These are phyloP conservation scores for Coniella lustricola DNA, from an alignment of 2,329 filamentous ascomycete species.

Conservation along the genomic window DNA sequence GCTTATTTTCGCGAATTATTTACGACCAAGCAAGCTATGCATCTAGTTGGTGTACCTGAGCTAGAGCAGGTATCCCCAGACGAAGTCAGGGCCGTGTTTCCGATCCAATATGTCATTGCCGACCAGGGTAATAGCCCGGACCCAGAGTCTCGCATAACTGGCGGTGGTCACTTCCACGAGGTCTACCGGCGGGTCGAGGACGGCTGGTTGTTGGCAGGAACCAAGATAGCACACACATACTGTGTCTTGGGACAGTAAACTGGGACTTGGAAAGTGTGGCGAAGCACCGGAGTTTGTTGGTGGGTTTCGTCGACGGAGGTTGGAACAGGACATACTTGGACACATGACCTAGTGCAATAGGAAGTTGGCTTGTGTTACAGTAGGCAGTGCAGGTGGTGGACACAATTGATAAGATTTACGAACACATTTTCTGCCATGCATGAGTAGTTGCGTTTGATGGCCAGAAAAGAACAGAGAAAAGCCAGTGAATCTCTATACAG, in stretches of 20 bases:
- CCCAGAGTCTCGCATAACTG: slow-evolving; percentile 3
- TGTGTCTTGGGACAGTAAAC: neutral
- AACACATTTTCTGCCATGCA: no score
- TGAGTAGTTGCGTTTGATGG: no score
- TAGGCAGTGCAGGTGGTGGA: no score
- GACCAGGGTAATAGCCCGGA: slow-evolving; percentile 1
- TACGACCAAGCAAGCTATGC: slow-evolving; percentile 18
- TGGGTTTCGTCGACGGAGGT: no score
- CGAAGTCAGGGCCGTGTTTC: slow-evolving; percentile 22
- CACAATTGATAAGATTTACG: no score
- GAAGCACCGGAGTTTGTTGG: no score
- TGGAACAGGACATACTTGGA: no score
- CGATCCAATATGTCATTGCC: slow-evolving; percentile 3
- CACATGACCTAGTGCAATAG: no score
- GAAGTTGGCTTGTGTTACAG: no score
- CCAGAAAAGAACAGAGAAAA: no score
- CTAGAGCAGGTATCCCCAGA: slow-evolving; percentile 21
- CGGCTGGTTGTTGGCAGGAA: slow-evolving; percentile 13
- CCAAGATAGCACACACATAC: slow-evolving; percentile 5
- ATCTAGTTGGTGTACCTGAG: slow-evolving; percentile 21
- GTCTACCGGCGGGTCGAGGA: slow-evolving; percentile 7
- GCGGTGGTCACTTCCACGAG: slow-evolving; percentile 13
- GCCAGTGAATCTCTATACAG: no score
- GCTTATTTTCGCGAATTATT: slow-evolving; percentile 20
- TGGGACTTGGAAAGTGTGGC: neutral